Percentiles rank a stretch among this genome's conserved stretches.
These are phyloP conservation scores for Pezicula carpinea DNA, from an alignment of 2,329 filamentous ascomycete genomes.

Conservation along the genomic window DNA sequence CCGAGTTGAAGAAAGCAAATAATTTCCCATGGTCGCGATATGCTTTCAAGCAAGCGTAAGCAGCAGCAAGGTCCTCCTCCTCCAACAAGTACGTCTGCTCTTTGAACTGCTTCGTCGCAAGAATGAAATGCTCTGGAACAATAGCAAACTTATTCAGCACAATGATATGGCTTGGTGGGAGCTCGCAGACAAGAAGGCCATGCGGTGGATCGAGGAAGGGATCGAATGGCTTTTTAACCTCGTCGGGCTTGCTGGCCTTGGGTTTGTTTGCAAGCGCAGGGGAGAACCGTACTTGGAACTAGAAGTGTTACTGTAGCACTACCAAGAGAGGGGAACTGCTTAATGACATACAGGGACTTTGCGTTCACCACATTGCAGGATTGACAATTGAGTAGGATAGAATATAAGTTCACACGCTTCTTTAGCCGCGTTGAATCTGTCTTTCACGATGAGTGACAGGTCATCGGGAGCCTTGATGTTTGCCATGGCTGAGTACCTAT, in stretches of 20 bases:
- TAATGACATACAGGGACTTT: constrained; percentile 18
- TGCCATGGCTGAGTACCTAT: background rate
- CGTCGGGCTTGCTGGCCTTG: constrained; percentile 33
- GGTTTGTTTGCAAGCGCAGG: constrained; percentile 66
- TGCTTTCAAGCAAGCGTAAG: constrained; percentile 56
- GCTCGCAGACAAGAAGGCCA: constrained; percentile 47
- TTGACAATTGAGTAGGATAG: constrained; percentile 23
- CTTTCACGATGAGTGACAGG: constrained; percentile 23
- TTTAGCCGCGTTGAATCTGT: constrained; percentile 24
- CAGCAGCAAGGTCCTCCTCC: constrained; percentile 52
- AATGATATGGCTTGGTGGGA: constrained; percentile 54
- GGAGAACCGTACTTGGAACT: constrained; percentile 73
- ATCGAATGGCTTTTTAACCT: constrained; percentile 42
- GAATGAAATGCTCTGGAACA: constrained; percentile 66
- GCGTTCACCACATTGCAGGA: constrained; percentile 21
- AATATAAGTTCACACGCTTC: constrained; percentile 22
- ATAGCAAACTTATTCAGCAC: constrained; percentile 74
- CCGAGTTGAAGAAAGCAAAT: constrained; percentile 50
- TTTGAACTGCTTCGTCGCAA: constrained; percentile 60
- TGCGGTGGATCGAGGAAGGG: constrained; percentile 59
- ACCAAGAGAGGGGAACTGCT: background rate
- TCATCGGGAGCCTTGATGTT: constrained; percentile 2
- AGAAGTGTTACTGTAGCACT: constrained; percentile 2
- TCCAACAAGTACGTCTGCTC: constrained; percentile 62
- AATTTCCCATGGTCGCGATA: constrained; percentile 37